Conservation (phyloP, 352 stramenopile genomes). For the Globisporangium uncinulatum region DNA sequence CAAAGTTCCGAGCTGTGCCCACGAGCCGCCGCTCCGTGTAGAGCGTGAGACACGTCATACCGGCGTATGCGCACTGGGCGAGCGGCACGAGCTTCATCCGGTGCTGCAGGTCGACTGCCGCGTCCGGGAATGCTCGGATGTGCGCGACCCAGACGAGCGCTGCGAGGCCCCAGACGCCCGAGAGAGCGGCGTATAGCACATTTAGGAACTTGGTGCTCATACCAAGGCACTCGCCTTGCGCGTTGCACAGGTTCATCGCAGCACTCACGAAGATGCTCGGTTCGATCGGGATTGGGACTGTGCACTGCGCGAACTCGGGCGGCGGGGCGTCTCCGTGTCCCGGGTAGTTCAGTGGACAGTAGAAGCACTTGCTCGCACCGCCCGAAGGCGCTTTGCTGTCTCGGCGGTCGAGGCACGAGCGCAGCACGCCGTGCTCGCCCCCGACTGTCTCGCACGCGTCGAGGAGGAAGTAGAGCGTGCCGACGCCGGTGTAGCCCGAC, state of each 20-base stretch:
- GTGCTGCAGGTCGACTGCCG: constrained; percentile 40
- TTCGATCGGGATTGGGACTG: constrained; percentile 23
- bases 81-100: constrained; percentile 52
- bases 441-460: constrained; percentile 53
- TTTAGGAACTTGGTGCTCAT: constrained; percentile 13
- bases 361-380: constrained; percentile 27
- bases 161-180: constrained; percentile 26
- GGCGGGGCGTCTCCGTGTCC: constrained; percentile 6
- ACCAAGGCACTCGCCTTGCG: constrained; percentile 30
- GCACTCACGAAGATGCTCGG: constrained; percentile 34
- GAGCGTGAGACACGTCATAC: constrained; percentile 23
- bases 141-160: constrained; percentile 47
- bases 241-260: constrained; percentile 48
- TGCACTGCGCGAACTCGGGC: constrained; percentile 20
- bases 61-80: constrained; percentile 23
- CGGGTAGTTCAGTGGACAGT: constrained; percentile 35
- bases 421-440: constrained; percentile 32
- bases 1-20: constrained; percentile 28
- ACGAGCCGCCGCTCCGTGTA: constrained; percentile 25
- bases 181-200: constrained; percentile 27
- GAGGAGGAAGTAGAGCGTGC: constrained; percentile 36
- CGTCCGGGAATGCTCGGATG: constrained; percentile 37
- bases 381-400: constrained; percentile 5
- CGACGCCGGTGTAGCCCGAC: constrained; percentile 11
- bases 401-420: constrained; percentile 31